phyloP scores from a whole-genome alignment of 805 yeast genomes.

The Candida railenensis region DNA sequence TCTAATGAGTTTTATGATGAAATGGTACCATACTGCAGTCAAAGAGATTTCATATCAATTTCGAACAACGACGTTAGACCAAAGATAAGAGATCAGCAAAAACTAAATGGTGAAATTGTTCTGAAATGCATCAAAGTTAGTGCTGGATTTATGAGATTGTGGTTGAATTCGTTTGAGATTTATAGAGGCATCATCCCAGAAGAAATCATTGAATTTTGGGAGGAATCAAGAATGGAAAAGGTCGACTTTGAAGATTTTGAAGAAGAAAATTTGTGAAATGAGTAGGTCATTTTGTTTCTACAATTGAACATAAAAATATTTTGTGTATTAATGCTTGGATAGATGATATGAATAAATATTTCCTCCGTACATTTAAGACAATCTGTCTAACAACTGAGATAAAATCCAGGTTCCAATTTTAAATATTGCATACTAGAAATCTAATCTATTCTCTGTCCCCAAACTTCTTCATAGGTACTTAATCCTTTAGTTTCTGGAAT shows the following conservation, averaged over 20 bases:
- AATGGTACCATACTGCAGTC: slow-evolving; percentile 8
- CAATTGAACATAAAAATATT: no score
- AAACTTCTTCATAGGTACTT: slow-evolving; percentile 61
- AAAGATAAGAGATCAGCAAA: slow-evolving; percentile 16
- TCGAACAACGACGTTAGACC: slow-evolving; percentile 15
- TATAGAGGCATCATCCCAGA: slow-evolving; percentile 9
- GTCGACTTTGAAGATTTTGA: not conserved
- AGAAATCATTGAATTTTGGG: slow-evolving; percentile 1
- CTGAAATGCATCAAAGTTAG: slow-evolving; percentile 15
- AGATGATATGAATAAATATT: no score
- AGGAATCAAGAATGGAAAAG: not conserved
- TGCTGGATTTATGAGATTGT: slow-evolving; percentile 17
- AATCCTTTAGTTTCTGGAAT: slow-evolving; percentile 82
- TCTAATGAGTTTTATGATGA: slow-evolving; percentile 21
- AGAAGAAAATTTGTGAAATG: not conserved
- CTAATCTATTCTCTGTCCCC: slow-evolving; percentile 36
- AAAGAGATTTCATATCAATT: slow-evolving; percentile 13
- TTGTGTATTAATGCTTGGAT: no score
- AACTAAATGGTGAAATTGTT: slow-evolving; percentile 10
- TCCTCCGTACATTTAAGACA: not conserved
- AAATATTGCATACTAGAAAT: no score
- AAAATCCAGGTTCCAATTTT: not conserved
- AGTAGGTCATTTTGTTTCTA: no score
- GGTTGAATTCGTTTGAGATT: slow-evolving; percentile 14
- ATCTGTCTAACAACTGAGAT: not conserved